Evolutionary conservation across 208 protist genomes (phyloP), one percentile per base, ranked within the genome.

Genomic region (Crithidia bombi): DNA sequence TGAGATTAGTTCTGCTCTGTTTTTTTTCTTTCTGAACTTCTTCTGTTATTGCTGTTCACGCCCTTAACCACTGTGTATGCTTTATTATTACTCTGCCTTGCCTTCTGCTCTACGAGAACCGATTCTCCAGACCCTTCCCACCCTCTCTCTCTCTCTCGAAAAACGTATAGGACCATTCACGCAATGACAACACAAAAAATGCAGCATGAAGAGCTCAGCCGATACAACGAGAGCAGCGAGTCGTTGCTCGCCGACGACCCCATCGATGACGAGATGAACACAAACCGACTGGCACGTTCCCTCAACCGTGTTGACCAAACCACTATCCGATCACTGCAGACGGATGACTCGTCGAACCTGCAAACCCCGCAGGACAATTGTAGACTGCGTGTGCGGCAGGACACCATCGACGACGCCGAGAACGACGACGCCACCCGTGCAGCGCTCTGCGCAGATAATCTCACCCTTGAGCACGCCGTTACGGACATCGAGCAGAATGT

Each of bases 381-480:
- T 30, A 32, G 54, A 4, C 54, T 59, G 54, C 35, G 54, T 7
- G 54, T 59, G 33, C 54, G n/a, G 54, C 54, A 59, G 35, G 19
- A 41, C 1, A 59, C n/a, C 32, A 26, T 44, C n/a, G 54, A 59
- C 33, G 57, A 63, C 39, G 32, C 28, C 39, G 52, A 43, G 14
- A 25, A 41, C 21, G 26, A 33, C 17, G 21, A n/a, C n/a, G 54
- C 6, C 21, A 5, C 35, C 28, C 15, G 39, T 10, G 35, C 46
- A 51, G n/a, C 51, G 32, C 50, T 28, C 12, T 9, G 43, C 43
- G 5, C 43, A 9, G 52, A 44, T 28, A 15, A 46, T 25, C 43
- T 46, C 28, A 54, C 39, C 0, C 44, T 23, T 0, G 65, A 64
- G 12, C 25, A 35, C 65, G 55, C 44, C 19, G 55, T 44, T 1